Evolutionary conservation across 148 eudicot species (phyloP).

Genomic region (Rhododendron henanense): DNA sequence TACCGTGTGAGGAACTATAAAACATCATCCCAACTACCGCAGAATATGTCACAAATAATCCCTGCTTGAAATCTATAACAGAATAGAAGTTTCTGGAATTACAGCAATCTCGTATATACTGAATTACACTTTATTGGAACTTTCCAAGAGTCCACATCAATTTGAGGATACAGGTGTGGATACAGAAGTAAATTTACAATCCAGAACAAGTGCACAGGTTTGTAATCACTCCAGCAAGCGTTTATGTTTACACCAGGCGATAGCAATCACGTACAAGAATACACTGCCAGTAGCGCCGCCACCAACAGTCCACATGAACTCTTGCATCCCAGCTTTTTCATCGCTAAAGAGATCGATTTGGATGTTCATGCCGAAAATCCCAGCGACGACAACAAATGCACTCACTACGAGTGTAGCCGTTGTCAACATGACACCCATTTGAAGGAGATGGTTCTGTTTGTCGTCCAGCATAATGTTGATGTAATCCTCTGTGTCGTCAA

Average conservation of each 20-base stretch:
- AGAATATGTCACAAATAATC: neutral
- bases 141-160: neutral
- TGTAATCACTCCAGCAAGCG: slow-evolving; percentile 60
- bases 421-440: slow-evolving; percentile 96
- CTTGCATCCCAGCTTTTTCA: slow-evolving; percentile 33
- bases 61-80: neutral
- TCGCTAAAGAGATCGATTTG: slow-evolving; percentile 51
- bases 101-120: neutral
- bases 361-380: slow-evolving; percentile 88
- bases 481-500: slow-evolving; percentile 98
- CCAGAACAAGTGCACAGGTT: neutral
- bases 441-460: slow-evolving; percentile 96
- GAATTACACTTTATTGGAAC: neutral
- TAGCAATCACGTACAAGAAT: slow-evolving; percentile 69
- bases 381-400: slow-evolving; percentile 87
- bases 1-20: neutral
- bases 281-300: slow-evolving; percentile 66
- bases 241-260: slow-evolving; percentile 89
- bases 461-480: slow-evolving; percentile 97
- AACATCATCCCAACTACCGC: neutral
- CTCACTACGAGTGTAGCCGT: slow-evolving; percentile 88
- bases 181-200: neutral
- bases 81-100: neutral
- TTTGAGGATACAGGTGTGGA: neutral
- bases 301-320: slow-evolving; percentile 85